Percentiles rank a stretch among this genome's conserved stretches.
Conservation (phyloP, 148 eudicot species). For the Heliosperma pusillum region DNA sequence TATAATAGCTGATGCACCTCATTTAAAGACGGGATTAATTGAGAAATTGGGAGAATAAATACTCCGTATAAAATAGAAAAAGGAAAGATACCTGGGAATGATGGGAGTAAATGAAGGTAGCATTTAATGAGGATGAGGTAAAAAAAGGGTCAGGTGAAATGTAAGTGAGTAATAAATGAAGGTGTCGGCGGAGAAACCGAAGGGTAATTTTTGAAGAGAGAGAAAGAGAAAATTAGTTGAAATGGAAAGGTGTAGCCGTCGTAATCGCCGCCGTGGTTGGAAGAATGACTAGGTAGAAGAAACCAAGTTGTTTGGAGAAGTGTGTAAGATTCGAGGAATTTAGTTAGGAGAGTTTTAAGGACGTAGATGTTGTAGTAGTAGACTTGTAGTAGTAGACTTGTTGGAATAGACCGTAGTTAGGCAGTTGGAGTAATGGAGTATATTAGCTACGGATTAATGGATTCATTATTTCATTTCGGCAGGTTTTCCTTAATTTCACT, state of each 20-base stretch:
- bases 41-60: neutral
- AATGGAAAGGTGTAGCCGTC: neutral
- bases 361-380: too few species aligned
- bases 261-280: neutral
- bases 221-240: neutral
- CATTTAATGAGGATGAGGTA: constrained; percentile 4
- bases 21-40: too few species aligned
- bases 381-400: too few species aligned
- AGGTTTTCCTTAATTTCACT: too few species aligned
- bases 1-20: too few species aligned
- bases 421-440: too few species aligned
- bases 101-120: constrained; percentile 13
- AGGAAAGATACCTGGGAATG: constrained; percentile 13
- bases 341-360: too few species aligned
- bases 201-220: neutral
- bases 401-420: too few species aligned
- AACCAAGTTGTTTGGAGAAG: neutral
- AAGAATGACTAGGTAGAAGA: neutral
- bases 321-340: neutral
- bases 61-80: too few species aligned
- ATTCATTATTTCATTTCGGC: too few species aligned
- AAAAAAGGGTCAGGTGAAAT: neutral
- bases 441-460: too few species aligned
- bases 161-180: neutral
- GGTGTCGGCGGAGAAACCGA: neutral